A percentile compares a stretch with the other conserved stretches of the same genome.
Evolutionary conservation across 1,139 yeast genomes (phyloP).

Genomic region (Hyphopichia khmerensis): DNA sequence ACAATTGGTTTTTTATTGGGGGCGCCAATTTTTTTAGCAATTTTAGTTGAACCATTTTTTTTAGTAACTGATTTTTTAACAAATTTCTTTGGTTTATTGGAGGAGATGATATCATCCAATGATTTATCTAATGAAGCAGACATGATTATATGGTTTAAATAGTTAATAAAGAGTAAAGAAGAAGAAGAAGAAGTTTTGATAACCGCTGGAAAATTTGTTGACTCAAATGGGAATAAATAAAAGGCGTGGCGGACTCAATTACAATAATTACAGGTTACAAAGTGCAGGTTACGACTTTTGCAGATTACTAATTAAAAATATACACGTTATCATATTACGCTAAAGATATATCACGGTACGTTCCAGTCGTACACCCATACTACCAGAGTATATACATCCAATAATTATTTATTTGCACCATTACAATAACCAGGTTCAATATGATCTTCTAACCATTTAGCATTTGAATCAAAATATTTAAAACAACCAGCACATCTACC

Average conservation of each 20-base stretch:
- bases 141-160: too few relatives aligned
- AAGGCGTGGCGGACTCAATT: too few relatives aligned
- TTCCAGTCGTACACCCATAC: neutral
- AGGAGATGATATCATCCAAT: conserved; percentile 88
- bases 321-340: too few relatives aligned
- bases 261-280: too few relatives aligned
- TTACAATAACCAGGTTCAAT: conserved; percentile 47
- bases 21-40: conserved; percentile 30
- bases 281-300: too few relatives aligned
- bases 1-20: conserved; percentile 29
- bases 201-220: too few relatives aligned
- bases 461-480: conserved; percentile 45
- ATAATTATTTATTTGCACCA: conserved; percentile 22
- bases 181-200: too few relatives aligned
- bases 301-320: too few relatives aligned
- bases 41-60: conserved; percentile 20
- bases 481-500: conserved; percentile 63
- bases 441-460: conserved; percentile 51
- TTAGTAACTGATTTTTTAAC: conserved; percentile 27
- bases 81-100: conserved; percentile 34
- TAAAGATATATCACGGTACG: neutral
- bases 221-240: too few relatives aligned
- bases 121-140: conserved; percentile 83
- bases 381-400: too few relatives aligned
- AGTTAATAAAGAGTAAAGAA: too few relatives aligned